Base-by-base conservation (phyloP, 129 eudicot species). In the Arctium lappa region DNA sequence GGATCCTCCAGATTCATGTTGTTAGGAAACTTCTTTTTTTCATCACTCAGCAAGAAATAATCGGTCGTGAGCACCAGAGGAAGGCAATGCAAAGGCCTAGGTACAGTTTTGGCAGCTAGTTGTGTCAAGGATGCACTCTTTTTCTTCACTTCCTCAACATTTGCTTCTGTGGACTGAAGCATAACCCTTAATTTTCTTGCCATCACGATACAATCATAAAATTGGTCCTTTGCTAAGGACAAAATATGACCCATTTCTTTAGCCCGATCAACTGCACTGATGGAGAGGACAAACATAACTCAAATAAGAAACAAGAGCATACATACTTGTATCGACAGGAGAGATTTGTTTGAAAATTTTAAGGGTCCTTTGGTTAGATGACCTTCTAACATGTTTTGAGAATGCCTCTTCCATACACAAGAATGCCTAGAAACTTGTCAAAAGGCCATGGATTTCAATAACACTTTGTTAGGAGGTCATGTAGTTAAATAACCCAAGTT, bases 71-170 rank as follows among this genome's bases (percentile, higher is more conserved):
- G 97, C 76, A 91, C 82, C 78, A 93, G 84, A 62, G 98, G 97
- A 88, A 96, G 88, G 83, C 99, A 96, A 82, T 96, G 98, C 87
- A 96, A 77, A 8, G 98, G 97, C 74, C 80, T 89, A 72, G 99
- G 99, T 40, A 96, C 89, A 8, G 97, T 96, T 90, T 96, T 96
- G 72, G 99, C 99, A 82, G 99, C 99, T 46, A 96, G 88, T 91
- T 96, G 99, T 56, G 91, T 93, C 86, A 96, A 87, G 79, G 95
- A 96, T 31, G 92, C 88, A 84, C 99, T 96, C 80, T 90, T 90
- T 84, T 90, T 96, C 94, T 83, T 93, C 79, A 84, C 84, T 63
- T 79, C 83, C 74, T 86, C 88, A 38, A 90, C 90, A 48, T 88
- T 90, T 33, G 80, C 82, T 87, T 93, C 99, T 29, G 90, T 79